phyloP scores from a whole-genome alignment of 345 rosid species.

The Heritiera littoralis region DNA sequence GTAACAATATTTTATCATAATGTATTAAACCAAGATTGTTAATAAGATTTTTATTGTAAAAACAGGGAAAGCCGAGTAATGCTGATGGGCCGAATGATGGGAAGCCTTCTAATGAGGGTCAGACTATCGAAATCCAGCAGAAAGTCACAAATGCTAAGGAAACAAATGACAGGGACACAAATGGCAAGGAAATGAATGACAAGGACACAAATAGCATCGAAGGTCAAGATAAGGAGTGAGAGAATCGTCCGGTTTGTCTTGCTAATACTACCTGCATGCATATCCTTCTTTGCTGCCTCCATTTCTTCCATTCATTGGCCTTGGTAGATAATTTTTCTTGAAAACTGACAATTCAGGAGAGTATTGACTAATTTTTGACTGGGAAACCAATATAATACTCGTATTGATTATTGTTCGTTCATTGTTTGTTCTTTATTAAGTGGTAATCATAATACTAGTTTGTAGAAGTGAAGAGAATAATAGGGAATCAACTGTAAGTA shows the following conservation, averaged over 20 bases:
- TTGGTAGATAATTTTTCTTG: constrained; percentile 32
- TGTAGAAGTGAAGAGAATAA: constrained; percentile 21
- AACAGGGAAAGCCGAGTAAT: constrained; percentile 48
- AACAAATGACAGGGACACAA: constrained; percentile 26
- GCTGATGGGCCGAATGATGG: constrained; percentile 41
- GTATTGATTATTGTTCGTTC: constrained; percentile 35
- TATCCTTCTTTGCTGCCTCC: background rate
- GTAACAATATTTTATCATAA: background rate
- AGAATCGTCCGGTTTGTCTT: constrained; percentile 14
- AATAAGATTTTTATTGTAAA: constrained; percentile 23
- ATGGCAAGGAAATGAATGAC: constrained; percentile 24
- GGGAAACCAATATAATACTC: constrained; percentile 25
- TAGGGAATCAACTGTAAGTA: constrained; percentile 30
- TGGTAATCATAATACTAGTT: constrained; percentile 22
- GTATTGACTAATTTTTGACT: constrained; percentile 24
- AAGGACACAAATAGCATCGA: constrained; percentile 28
- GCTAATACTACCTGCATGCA: background rate
- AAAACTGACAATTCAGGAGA: constrained; percentile 22
- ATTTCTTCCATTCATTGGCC: constrained; percentile 15
- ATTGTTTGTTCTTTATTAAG: constrained; percentile 28
- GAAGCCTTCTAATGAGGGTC: constrained; percentile 50
- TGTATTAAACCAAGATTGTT: background rate
- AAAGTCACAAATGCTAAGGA: constrained; percentile 36
- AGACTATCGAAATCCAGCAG: constrained; percentile 35
- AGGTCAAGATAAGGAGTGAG: constrained; percentile 36